Base-by-base conservation (phyloP, 306 rosid species). In the Argentina anserina region DNA sequence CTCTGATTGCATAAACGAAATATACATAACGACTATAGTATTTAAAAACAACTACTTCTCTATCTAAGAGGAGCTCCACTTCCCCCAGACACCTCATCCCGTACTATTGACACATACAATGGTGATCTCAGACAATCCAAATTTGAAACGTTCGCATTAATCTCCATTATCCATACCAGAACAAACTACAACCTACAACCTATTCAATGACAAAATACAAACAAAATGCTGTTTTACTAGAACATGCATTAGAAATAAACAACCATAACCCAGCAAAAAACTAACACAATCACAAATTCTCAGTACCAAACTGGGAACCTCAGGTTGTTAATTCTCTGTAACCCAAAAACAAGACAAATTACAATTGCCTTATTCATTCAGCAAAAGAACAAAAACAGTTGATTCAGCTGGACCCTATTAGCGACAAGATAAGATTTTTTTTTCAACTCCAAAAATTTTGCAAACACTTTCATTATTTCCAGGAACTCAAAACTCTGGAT, bases 371-470 rank as follows among this genome's bases (percentile, higher is more conserved):
- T 6, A 70, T 8, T 37, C 5, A 52, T 37, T 70, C 65, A 59
- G n/a, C 69, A 6, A 58, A 41, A 8, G 9, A 26, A 18, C 33
- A 55, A 6, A 65, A 10, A 46, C 65, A 34, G 23, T 28, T 67
- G 23, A 31, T 56, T 78, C 34, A 20, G 34, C 63, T 29, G 63
- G 60, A 77, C 58, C 37, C 37, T 65, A 55, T 1, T 14, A 43
- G 20, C 29, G 21, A 69, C 46, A 45, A 43, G 17, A 50, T 18
- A 40, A 58, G 15, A 75, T 53, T 71, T 67, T n/a, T 40, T 41
- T 50, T 20, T 7, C 45, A 71, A 39, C 11, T 26, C 14, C 29
- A 21, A 55, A 23, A 21, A 31, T 23, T 40, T 26, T 12, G 11
- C 23, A 40, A 69, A 69, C 66, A 52, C 29, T 18, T 23, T 26